Base-by-base conservation (phyloP, 768 basidiomycete genomes). In the Suillus tomentosus region DNA sequence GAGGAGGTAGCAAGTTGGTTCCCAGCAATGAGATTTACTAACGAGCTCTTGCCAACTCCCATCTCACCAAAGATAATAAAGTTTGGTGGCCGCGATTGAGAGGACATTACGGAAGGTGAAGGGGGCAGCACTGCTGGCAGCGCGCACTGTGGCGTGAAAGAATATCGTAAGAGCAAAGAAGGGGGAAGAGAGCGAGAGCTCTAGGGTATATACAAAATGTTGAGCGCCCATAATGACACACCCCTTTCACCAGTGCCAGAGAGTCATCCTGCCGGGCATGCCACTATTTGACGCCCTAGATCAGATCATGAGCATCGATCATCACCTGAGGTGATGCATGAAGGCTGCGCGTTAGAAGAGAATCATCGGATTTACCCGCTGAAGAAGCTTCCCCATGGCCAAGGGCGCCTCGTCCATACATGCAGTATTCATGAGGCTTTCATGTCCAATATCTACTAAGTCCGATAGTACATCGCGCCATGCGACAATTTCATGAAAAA, bases 11-110 rank as follows among this genome's bases (percentile, higher is more conserved):
- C 64, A 47, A 62, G 9, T 24, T 40, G 27, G 24, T 42, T 11
- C 31, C 53, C 61, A 19, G 64, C 64, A n/a, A 65, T 50, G 61
- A 65, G 64, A 45, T 65, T 65, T 27, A 65, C 31, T 5, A 65
- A 54, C 34, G 61, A 63, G 39, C 61, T 63, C 55, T 65, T 65
- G 42, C 64, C 64, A 14, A 34, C 64, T 27, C 64, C 64, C 60
- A 62, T 62, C 64, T 65, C 61, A 8, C 64, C 64, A 13, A 65
- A 65, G 31, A 65, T 55, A 19, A 65, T n/a, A 37, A 65, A 45
- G 53, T 65, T 65, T 22, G 48, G 51, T 34, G 48, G 15, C 10
- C 31, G 31, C 17, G 17, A 1, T 19, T 34, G 31, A 54, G 19
- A 6, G 31, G 53, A 54, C 31, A 34, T 34, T n/a, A 34, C 19